These are phyloP conservation scores for Kwoniella sp. DNA, from an alignment of 768 basidiomycete species.

Conservation along the genomic window DNA sequence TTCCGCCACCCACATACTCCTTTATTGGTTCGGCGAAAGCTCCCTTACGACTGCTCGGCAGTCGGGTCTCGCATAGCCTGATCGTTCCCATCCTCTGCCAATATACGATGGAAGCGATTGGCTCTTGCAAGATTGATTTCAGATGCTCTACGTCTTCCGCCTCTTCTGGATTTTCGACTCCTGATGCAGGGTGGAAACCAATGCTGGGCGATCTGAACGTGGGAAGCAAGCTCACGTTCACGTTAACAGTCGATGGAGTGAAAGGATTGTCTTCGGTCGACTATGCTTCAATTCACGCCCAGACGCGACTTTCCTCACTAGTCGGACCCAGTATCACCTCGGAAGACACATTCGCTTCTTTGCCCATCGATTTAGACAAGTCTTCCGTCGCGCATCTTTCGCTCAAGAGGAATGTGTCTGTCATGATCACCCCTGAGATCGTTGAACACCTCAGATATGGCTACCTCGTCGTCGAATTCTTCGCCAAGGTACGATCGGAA, in stretches of 20 bases:
- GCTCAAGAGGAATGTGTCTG: slow-evolving; percentile 78
- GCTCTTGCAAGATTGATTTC: slow-evolving; percentile 85
- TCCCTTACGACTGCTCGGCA: slow-evolving; percentile 77
- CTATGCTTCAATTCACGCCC: slow-evolving; percentile 81
- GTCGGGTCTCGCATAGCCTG: slow-evolving; percentile 72
- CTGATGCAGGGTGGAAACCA: slow-evolving; percentile 24
- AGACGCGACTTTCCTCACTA: slow-evolving; percentile 84
- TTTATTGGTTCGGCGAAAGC: slow-evolving; percentile 87
- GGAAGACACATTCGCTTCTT: slow-evolving; percentile 81
- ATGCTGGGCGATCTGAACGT: slow-evolving; percentile 2
- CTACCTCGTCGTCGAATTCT: slow-evolving; percentile 87
- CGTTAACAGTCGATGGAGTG: slow-evolving; percentile 80
- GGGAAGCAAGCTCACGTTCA: slow-evolving; percentile 66
- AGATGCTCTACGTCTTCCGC: slow-evolving; percentile 68
- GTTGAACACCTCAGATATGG: slow-evolving; percentile 71
- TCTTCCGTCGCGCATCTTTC: slow-evolving; percentile 75
- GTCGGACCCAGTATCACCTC: slow-evolving; percentile 69
- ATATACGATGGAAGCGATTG: slow-evolving; percentile 93
- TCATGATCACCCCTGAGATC: slow-evolving; percentile 74
- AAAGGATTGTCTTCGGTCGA: slow-evolving; percentile 89
- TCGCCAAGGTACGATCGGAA: slow-evolving; percentile 75
- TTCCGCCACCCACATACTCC: slow-evolving; percentile 82
- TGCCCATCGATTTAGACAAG: slow-evolving; percentile 71
- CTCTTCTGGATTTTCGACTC: slow-evolving; percentile 50
- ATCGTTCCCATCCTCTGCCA: slow-evolving; percentile 87